Evolutionary conservation across 345 rosid genomes (phyloP), one percentile per base, ranked within the genome.

Genomic region (Syzygium jambos): DNA sequence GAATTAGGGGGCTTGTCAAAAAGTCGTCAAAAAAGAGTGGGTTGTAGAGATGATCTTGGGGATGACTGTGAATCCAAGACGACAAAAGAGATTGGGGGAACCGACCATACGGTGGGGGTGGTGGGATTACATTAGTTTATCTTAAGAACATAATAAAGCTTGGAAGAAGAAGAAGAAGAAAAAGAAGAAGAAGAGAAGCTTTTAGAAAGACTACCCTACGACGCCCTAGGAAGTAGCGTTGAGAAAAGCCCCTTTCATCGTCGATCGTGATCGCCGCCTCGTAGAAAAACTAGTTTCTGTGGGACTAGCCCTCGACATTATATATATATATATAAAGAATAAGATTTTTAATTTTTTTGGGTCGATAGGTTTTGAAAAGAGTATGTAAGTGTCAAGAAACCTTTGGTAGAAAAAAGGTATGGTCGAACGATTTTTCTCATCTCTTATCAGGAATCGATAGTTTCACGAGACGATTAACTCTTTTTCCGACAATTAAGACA

Each of bases 401-500:
- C 9, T 1, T n/a, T 13, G 38, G 9, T 61, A n/a, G n/a, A 34
- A 61, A 61, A n/a, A n/a, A 12, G 34, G 13, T n/a, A 6, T 6
- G 14, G 34, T 14, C 34, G 6, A 61, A 61, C n/a, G 30, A 13
- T n/a, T 14, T 13, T 13, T 61, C 0, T 34, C 12, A 61, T 61
- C 17, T 61, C 19, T n/a, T 0, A 17, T 61, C 2, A 17, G 34
- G 1, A 13, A 61, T 2, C 0, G 13, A n/a, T 6, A 61, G 4
- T 2, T n/a, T 61, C 13, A n/a, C 4, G 73, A 61, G 13, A 61
- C 0, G 10, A n/a, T 61, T 6, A 61, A 61, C 73, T 17, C 9
- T 0, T 61, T n/a, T n/a, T 14, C 0, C 0, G 34, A 14, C 6
- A 14, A 61, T n/a, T n/a, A 0, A 3, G 15, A 61, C n/a, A 52